Evolutionary conservation across 345 rosid species (phyloP).

Genomic region (Mallotus nudiflorus): DNA sequence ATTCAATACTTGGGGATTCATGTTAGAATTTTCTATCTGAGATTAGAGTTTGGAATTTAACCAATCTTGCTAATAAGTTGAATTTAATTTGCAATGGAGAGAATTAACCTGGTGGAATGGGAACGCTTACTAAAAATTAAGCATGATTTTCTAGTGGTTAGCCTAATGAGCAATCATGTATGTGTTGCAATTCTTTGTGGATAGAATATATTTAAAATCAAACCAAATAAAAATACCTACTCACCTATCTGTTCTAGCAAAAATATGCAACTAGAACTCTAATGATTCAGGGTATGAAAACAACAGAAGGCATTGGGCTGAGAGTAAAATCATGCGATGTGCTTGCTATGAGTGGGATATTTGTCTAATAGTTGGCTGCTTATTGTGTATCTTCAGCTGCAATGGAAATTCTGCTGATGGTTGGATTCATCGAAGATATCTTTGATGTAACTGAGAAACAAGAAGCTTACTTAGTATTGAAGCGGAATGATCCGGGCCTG

Average conservation of each 20-base stretch:
- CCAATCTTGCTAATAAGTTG: no score
- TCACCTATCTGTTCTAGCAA: background rate
- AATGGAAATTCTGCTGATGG: conserved; percentile 63
- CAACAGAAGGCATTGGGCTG: background rate
- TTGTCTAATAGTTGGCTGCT: background rate
- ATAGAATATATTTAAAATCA: background rate
- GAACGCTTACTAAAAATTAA: background rate
- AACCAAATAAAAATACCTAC: background rate
- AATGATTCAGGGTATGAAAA: background rate
- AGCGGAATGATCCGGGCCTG: conserved; percentile 85
- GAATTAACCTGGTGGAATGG: background rate
- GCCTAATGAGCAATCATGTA: background rate
- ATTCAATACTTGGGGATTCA: background rate
- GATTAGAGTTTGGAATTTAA: no score
- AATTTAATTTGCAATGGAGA: background rate
- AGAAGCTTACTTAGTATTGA: conserved; percentile 71
- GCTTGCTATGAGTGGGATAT: background rate
- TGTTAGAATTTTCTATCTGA: background rate
- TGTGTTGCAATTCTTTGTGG: background rate
- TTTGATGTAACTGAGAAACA: conserved; percentile 47
- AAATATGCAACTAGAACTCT: background rate
- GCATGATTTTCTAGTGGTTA: background rate
- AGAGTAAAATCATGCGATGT: background rate
- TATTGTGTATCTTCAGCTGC: conserved; percentile 56
- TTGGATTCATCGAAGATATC: conserved; percentile 81